Evolutionary conservation across 2,329 filamentous ascomycete genomes (phyloP).

Genomic region (Cladosporium colombiae): DNA sequence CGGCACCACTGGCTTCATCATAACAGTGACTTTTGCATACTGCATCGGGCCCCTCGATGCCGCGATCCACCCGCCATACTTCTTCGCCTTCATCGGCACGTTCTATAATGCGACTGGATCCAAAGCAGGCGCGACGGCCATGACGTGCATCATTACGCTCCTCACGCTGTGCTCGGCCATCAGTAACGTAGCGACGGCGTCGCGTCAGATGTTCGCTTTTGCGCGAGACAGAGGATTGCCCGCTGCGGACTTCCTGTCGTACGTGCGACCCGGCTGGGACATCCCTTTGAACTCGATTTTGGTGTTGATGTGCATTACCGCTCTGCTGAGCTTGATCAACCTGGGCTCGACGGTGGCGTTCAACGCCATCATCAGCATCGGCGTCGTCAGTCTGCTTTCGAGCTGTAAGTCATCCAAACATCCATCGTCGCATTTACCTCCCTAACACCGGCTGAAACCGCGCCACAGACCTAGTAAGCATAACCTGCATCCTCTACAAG

Average conservation of each 20-base stretch:
- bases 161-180: slow-evolving; percentile 37
- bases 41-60: slow-evolving; percentile 37
- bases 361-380: slow-evolving; percentile 44
- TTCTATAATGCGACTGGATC: slow-evolving; percentile 40
- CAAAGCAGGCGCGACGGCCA: slow-evolving; percentile 35
- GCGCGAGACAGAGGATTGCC: slow-evolving; percentile 42
- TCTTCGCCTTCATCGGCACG: slow-evolving; percentile 38
- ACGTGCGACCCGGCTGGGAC: slow-evolving; percentile 29
- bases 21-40: slow-evolving; percentile 38
- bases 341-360: slow-evolving; percentile 43
- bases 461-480: background rate
- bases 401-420: slow-evolving; percentile 33
- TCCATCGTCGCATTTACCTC: slow-evolving; percentile 14
- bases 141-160: slow-evolving; percentile 37
- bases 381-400: slow-evolving; percentile 37
- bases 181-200: slow-evolving; percentile 41
- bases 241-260: slow-evolving; percentile 23
- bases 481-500: slow-evolving; percentile 18
- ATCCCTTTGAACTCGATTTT: slow-evolving; percentile 35
- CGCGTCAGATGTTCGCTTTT: slow-evolving; percentile 44
- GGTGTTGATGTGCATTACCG: slow-evolving; percentile 33
- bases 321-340: slow-evolving; percentile 43
- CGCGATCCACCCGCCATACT: slow-evolving; percentile 26
- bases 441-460: background rate
- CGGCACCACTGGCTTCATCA: slow-evolving; percentile 26